Evolutionary conservation across 2,329 filamentous ascomycete species (phyloP), one percentile per base, ranked within the genome.

Genomic region (Helicocarpus griseus): DNA sequence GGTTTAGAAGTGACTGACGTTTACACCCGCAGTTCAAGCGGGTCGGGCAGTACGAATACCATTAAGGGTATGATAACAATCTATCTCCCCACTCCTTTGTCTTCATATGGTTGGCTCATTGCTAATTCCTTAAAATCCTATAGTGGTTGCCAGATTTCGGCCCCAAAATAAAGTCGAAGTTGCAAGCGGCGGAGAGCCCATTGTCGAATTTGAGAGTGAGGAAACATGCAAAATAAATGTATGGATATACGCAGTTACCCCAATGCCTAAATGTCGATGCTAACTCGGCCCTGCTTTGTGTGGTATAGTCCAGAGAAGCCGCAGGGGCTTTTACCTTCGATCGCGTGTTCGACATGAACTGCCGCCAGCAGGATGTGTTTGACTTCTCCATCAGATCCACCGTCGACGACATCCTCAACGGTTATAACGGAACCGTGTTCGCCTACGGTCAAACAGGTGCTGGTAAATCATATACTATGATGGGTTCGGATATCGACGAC

Each of bases 391-490:
- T 98, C 70, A 85, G 87, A 58, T 82, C 88, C 24, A 97, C 93
- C 19, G 93, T 98, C 60, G 91, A 97, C 74, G 93, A 97, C 69
- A 96, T 98, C 60, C 79, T 98, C 59, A 95, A 97, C 72, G 93
- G 93, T 58, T 98, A 98, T 80, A 98, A 98, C 75, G 93, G 91
- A 66, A 97, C 91, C 13, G 91, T 98, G 60, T 97, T 98, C 64
- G 93, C 93, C 57, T 98, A 98, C 69, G 93, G 93, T 59, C 93
- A 97, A 77, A 98, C 93, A 0, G 93, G 93, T 70, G 90, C 91
- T 11, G 93, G 93, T 77, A 98, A 98, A 77, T 97, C 93, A 21
- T 97, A 95, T 69, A 97, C 93, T 49, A 98, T 98, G 93, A 95
- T 94, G 89, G 88, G 87, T 55, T 86, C 86, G 48, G 90, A 91